phyloP scores from a whole-genome alignment of 352 stramenopile species.

The Globisporangium parvum region DNA sequence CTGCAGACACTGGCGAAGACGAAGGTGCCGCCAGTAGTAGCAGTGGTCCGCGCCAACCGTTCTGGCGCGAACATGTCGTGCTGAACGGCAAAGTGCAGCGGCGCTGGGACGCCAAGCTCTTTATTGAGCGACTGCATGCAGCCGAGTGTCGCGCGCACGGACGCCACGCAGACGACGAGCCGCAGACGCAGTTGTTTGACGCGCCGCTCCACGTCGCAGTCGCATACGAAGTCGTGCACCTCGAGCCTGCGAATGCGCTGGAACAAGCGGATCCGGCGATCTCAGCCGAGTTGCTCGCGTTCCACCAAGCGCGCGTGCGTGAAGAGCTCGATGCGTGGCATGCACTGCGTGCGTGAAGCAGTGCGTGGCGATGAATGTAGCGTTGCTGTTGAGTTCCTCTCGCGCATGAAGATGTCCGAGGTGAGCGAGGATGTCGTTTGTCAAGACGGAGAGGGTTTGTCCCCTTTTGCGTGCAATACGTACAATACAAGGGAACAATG shows the following conservation, averaged over 20 bases:
- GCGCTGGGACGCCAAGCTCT: conserved; percentile 23
- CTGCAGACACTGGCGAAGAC: not conserved
- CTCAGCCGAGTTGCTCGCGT: conserved; percentile 14
- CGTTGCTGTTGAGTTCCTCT: too few species aligned
- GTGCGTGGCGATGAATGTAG: too few species aligned
- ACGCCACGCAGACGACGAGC: not conserved
- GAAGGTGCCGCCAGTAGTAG: not conserved
- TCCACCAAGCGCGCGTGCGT: conserved; percentile 13
- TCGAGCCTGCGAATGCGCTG: not conserved
- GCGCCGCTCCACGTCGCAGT: conserved; percentile 15
- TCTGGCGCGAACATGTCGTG: conserved; percentile 40
- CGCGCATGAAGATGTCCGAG: too few species aligned
- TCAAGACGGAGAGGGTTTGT: too few species aligned
- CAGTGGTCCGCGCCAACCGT: conserved; percentile 10
- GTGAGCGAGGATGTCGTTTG: too few species aligned
- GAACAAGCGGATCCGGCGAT: conserved; percentile 6
- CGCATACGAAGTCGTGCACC: conserved; percentile 4
- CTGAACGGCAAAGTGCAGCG: conserved; percentile 28
- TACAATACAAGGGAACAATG: too few species aligned
- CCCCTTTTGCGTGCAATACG: too few species aligned
- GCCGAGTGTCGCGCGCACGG: conserved; percentile 18
- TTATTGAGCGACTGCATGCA: conserved; percentile 35
- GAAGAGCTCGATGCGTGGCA: conserved; percentile 17
- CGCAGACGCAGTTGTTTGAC: conserved; percentile 24
- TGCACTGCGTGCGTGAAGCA: not conserved